Percentiles rank a stretch among this genome's conserved stretches.
phyloP scores from a whole-genome alignment of 2,329 filamentous ascomycete genomes.

The Fusarium fujikuroi region DNA sequence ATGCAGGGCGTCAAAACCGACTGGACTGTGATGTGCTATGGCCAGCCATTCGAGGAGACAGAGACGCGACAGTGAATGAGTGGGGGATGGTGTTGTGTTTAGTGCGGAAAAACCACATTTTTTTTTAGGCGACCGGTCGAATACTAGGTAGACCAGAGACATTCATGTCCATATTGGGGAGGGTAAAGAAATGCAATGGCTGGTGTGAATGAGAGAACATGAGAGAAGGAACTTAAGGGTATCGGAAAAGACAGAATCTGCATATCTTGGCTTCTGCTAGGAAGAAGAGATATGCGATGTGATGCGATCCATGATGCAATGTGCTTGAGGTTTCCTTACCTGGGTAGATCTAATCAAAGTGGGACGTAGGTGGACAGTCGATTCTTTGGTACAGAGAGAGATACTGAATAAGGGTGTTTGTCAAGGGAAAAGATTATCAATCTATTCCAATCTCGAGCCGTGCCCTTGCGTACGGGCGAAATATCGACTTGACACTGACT shows the following conservation, averaged over 20 bases:
- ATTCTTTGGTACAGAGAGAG: not conserved
- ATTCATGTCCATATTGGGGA: not conserved
- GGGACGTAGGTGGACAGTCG: not conserved
- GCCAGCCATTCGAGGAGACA: conserved; percentile 1
- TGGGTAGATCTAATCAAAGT: conserved; percentile 8
- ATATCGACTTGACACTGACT: not conserved
- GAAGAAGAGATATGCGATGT: conserved; percentile 8
- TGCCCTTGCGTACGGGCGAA: conserved; percentile 1
- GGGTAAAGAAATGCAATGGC: not conserved
- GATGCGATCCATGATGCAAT: not conserved
- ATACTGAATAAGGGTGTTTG: not conserved
- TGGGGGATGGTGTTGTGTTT: conserved; percentile 39
- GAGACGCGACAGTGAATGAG: conserved; percentile 18
- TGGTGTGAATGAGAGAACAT: not conserved
- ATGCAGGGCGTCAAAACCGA: conserved; percentile 34
- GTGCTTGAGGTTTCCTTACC: conserved; percentile 18
- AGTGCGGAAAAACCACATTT: conserved; percentile 28
- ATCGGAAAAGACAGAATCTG: not conserved
- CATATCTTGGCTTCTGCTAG: not conserved
- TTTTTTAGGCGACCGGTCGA: conserved; percentile 20
- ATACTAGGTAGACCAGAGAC: not conserved
- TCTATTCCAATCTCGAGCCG: not conserved
- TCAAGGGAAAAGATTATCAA: not conserved
- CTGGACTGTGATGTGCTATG: conserved; percentile 16
- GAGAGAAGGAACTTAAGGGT: not conserved